Percentiles rank a stretch among this genome's conserved stretches.
These are phyloP conservation scores for Macadamia tetraphylla DNA, from an alignment of 164 flowering plant species.

Conservation along the genomic window DNA sequence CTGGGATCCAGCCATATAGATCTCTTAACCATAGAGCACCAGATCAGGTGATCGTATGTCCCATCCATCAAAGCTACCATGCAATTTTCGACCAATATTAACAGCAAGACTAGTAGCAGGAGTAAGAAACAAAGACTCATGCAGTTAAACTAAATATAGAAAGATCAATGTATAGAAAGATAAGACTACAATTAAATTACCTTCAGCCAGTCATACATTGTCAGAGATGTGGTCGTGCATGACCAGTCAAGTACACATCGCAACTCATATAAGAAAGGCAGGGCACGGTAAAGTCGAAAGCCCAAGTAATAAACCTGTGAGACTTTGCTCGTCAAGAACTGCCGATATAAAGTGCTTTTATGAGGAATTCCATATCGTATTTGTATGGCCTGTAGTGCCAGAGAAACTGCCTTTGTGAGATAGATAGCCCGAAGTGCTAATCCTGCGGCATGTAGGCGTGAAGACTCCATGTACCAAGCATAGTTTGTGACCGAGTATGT, in stretches of 20 bases:
- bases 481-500: slow-evolving; percentile 76
- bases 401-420: slow-evolving; percentile 77
- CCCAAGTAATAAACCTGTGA: slow-evolving; percentile 75
- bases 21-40: not conserved
- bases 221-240: slow-evolving; percentile 92
- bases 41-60: not conserved
- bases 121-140: not conserved
- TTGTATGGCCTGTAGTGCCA: slow-evolving; percentile 89
- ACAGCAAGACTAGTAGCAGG: not conserved
- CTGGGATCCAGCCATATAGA: not conserved
- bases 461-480: slow-evolving; percentile 83
- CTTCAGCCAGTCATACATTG: slow-evolving; percentile 99
- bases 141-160: not conserved
- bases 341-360: slow-evolving; percentile 85
- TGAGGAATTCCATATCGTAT: slow-evolving; percentile 88
- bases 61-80: not conserved
- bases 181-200: slow-evolving; percentile 26
- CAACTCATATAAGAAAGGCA: slow-evolving; percentile 93
- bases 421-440: slow-evolving; percentile 92
- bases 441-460: slow-evolving; percentile 47
- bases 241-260: slow-evolving; percentile 99
- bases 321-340: slow-evolving; percentile 81
- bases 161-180: not conserved
- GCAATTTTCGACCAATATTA: not conserved
- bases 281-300: slow-evolving; percentile 89